Base-by-base conservation (phyloP, 257 asterid genomes). In the Solanum etuberosum region DNA sequence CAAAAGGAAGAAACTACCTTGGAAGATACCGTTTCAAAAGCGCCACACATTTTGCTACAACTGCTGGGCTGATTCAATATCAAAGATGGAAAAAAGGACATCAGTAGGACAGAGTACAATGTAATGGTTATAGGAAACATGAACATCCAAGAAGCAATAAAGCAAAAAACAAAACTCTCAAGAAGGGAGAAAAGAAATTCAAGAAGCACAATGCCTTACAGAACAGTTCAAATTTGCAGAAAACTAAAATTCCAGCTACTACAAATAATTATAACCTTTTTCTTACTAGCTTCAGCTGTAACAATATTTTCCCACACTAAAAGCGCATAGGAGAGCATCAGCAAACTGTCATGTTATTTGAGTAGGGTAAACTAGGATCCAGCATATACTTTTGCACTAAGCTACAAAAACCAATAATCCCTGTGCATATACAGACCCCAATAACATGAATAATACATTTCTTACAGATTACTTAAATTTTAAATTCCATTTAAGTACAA, bases 1-100 rank as follows among this genome's bases (percentile, higher is more conserved):
- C 38, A 46, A 72, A 6, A 59, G 59, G 87, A 88, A 88, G 84
- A 91, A 84, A 88, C 90, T 89, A 97, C 99, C 99, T 94, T 89
- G 95, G 90, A 68, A 97, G 97, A 90, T 95, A 92, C 72, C 99
- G 97, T 90, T 96, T 97, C 92, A 97, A 91, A 89, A 96, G 98
- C 25, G 95, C 94, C 90, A 96, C 98, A 86, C 99, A 97, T 89
- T 98, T 95, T 89, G 97, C 99, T 88, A 97, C 99, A 83, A 97
- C 99, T 82, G 99, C 99, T 80, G 99, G 99, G 90, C 99, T 97
- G 99, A 43, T 88, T 88, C 76, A 81, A 46, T 15, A 9, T 81
- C 31, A 86, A 37, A 68, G 51, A 89, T 34, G 85, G 87, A 88
- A 68, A 81, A 83, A 74, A 46, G 84, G 48, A 82, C 61, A 87